These are phyloP conservation scores for Aspergillus latus DNA, from an alignment of 2,329 filamentous ascomycete species.

Conservation along the genomic window DNA sequence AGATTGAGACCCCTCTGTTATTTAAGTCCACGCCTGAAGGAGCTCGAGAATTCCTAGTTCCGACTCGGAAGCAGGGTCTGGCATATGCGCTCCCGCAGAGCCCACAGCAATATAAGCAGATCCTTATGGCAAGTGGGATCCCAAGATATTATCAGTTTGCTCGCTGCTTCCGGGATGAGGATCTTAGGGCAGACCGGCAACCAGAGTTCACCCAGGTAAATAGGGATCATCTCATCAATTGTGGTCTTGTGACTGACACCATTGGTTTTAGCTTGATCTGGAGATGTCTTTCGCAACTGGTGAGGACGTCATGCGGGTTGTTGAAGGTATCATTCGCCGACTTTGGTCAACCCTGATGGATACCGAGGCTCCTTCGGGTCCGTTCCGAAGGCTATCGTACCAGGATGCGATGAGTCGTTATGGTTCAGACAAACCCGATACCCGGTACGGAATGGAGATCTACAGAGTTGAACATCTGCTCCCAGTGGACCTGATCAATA, in stretches of 20 bases:
- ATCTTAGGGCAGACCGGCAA: slow-evolving; percentile 85
- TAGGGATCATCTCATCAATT: neutral
- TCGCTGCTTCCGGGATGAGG: slow-evolving; percentile 92
- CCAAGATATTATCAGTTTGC: slow-evolving; percentile 87
- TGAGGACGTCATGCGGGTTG: slow-evolving; percentile 64
- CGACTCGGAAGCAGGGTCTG: slow-evolving; percentile 70
- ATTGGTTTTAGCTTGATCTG: slow-evolving; percentile 69
- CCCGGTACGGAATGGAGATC: slow-evolving; percentile 72
- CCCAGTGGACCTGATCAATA: slow-evolving; percentile 65
- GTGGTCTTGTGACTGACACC: neutral
- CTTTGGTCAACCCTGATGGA: slow-evolving; percentile 56
- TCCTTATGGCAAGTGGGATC: slow-evolving; percentile 89
- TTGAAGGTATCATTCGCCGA: slow-evolving; percentile 53
- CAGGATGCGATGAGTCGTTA: slow-evolving; percentile 74
- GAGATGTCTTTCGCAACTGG: slow-evolving; percentile 86
- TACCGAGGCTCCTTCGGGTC: slow-evolving; percentile 41
- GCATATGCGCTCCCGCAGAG: slow-evolving; percentile 94
- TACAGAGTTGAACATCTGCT: slow-evolving; percentile 63
- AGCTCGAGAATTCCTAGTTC: slow-evolving; percentile 90
- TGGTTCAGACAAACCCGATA: slow-evolving; percentile 89
- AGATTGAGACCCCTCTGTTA: slow-evolving; percentile 88
- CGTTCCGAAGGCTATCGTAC: slow-evolving; percentile 67
- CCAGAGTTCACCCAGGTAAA: slow-evolving; percentile 90
- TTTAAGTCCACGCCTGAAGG: slow-evolving; percentile 99
- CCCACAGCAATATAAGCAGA: slow-evolving; percentile 97